Base-by-base conservation (phyloP, 2,329 filamentous ascomycete genomes). In the Curvularia sp. region DNA sequence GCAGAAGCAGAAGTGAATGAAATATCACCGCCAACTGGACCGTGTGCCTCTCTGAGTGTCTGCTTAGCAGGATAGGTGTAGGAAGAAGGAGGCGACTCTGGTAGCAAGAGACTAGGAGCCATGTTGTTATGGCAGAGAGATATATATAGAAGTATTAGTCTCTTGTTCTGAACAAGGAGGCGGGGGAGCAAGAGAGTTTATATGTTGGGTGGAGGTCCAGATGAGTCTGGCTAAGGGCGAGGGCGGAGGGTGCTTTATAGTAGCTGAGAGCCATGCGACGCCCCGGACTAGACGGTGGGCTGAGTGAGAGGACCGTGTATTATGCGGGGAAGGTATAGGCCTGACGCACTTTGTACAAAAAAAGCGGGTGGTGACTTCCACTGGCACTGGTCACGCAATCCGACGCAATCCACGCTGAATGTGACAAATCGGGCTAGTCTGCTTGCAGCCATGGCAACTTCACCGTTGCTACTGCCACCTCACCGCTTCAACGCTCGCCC, bases 41-140 rank as follows among this genome's bases (percentile, higher is more conserved):
- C 57, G 15, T 71, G 65, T 20, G 66, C 67, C 42, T 76, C 70
- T 41, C 55, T 58, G 46, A 60, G 41, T 26, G 63, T 35, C 28
- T 70, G 60, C 55, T 72, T 73, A 31, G 53, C 38, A 33, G 57
- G 49, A 20, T 57, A 57, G 33, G 62, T 50, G 39, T 62, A 60
- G 35, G 66, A 64, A 18, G 55, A 35, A 33, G 62, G 60, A 20
- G 57, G 65, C 35, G 68, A 60, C 46, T 72, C 70, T n/a, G 63
- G 59, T 44, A 75, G 63, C 41, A 73, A 55, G 33, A 73, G 53
- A 58, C 72, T 70, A 13, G 73, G 73, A 42, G 72, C 73, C 73
- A 76, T 76, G 3, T 47, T 58, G 53, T 22, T 38, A 39, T 57
- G 8, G 24, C 28, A 24, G 18, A 5, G 18, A 5, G 20, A 8